Percentiles rank a stretch among this genome's conserved stretches.
phyloP scores from a whole-genome alignment of 148 eudicot species.

The Hydrangea macrophylla region DNA sequence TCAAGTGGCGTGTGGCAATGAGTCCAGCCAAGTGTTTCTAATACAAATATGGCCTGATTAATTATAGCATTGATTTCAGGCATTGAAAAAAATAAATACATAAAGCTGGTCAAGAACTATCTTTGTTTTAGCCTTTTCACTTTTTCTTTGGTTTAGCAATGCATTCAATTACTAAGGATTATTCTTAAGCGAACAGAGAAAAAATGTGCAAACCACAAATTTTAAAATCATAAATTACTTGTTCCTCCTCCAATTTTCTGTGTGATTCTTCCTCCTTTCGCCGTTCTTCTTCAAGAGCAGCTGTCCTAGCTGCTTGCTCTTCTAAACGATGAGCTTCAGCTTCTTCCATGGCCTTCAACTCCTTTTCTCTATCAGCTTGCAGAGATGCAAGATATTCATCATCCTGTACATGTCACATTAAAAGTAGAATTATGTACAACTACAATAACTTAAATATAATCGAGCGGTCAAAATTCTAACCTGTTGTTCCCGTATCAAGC shows the following conservation, averaged over 20 bases:
- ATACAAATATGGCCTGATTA: too few species aligned
- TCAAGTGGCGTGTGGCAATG: not conserved
- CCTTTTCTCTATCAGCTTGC: slow-evolving; percentile 96
- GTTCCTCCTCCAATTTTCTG: slow-evolving; percentile 62
- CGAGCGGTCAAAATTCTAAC: slow-evolving; percentile 28
- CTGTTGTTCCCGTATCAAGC: slow-evolving; percentile 87
- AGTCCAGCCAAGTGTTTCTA: not conserved
- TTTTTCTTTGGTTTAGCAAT: not conserved
- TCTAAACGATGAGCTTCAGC: slow-evolving; percentile 37
- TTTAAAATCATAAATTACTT: slow-evolving; percentile 39
- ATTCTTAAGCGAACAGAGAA: not conserved
- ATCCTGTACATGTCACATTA: slow-evolving; percentile 46
- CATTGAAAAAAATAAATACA: too few species aligned
- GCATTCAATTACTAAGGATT: not conserved
- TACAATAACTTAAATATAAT: not conserved
- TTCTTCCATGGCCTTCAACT: slow-evolving; percentile 63
- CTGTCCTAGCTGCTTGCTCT: slow-evolving; percentile 61
- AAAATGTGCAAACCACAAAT: not conserved
- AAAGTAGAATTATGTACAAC: slow-evolving; percentile 8
- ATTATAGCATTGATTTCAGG: too few species aligned
- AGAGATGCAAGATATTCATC: slow-evolving; percentile 89
- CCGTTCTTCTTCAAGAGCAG: slow-evolving; percentile 69
- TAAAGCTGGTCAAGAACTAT: too few species aligned
- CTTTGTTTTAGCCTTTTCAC: not conserved
- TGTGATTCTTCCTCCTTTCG: slow-evolving; percentile 65